Percentiles rank a stretch among this genome's conserved stretches.
These are phyloP conservation scores for Phaeosphaeria sp. DNA, from an alignment of 2,329 filamentous ascomycete genomes.

Conservation along the genomic window DNA sequence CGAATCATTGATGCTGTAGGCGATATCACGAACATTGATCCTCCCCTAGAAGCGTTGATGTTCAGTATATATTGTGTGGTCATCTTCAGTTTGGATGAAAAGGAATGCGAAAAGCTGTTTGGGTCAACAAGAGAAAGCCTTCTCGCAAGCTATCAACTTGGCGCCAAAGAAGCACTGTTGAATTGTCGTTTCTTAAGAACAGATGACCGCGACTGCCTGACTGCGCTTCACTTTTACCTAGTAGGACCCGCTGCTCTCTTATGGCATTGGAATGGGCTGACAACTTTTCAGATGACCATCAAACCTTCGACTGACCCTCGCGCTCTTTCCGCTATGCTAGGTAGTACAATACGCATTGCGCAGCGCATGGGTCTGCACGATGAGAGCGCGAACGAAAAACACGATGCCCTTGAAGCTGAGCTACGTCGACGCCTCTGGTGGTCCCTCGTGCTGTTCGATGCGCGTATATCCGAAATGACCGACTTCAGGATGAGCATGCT, in stretches of 20 bases:
- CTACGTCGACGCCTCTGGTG: slow-evolving; percentile 69
- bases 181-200: slow-evolving; percentile 62
- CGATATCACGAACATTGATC: slow-evolving; percentile 60
- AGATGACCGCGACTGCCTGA: slow-evolving; percentile 63
- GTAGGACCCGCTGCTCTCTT: slow-evolving; percentile 38
- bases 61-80: slow-evolving; percentile 44
- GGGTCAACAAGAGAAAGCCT: slow-evolving; percentile 60
- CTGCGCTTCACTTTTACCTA: slow-evolving; percentile 62
- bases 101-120: slow-evolving; percentile 61
- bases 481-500: slow-evolving; percentile 58
- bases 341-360: slow-evolving; percentile 65
- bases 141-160: slow-evolving; percentile 65
- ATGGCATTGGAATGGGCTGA: slow-evolving; percentile 20
- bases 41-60: slow-evolving; percentile 62
- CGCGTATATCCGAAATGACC: slow-evolving; percentile 59
- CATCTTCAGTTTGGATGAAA: slow-evolving; percentile 61
- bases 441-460: slow-evolving; percentile 66
- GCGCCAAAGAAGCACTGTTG: slow-evolving; percentile 66
- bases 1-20: slow-evolving; percentile 65
- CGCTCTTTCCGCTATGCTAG: slow-evolving; percentile 62
- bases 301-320: slow-evolving; percentile 55
- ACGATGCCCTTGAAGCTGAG: slow-evolving; percentile 65
- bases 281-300: slow-evolving; percentile 59
- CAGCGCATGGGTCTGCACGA: slow-evolving; percentile 67
- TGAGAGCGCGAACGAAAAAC: slow-evolving; percentile 59